Evolutionary conservation across 257 asterid genomes (phyloP), one percentile per base, ranked within the genome.

Genomic region (Rehmannia glutinosa): DNA sequence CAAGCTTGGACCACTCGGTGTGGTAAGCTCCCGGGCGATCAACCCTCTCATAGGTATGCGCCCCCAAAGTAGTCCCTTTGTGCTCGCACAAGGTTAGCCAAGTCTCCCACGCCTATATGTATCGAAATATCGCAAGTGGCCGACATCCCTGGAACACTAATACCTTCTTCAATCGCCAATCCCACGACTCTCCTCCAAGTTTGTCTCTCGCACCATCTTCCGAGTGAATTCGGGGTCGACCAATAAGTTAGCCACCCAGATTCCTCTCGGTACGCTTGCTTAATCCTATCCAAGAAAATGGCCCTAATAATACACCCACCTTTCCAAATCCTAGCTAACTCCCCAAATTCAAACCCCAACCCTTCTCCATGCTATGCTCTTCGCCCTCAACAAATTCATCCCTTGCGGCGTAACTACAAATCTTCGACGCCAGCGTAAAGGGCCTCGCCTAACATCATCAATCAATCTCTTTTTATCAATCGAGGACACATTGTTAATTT

Each of bases 141-240:
- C 0, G 92, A 85, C 98, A 92, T 92, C 33, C 97, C 97, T 0
- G 97, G 98, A 43, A 87, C 87, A 20, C 97, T 87, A 36, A 87
- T 73, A 17, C 98, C 95, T 61, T 80, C 78, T 73, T 84, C 87
- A 7, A 89, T 67, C 0, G 95, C 98, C 69, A 82, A 43, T 2
- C 97, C 92, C 64, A 87, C 98, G 1, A 92, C 98, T 52, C 96
- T 82, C 78, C 97, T 85, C 98, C 98, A 92, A 0, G 84, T 89
- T 73, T 92, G 97, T 73, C 97, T 92, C 82, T 89, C n/a, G 95
- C 76, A 87, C 96, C 97, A 92, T 92, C 82, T 92, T 97, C 88
- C 78, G 81, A 0, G 96, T 92, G 49, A 92, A 92, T 55, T 92
- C 98, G 0, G 97, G 87, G 64, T 92, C 98, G 21, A 92, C 92